Base-by-base conservation (phyloP, 495 filamentous ascomycete species). In the Neurospora intermedia region DNA sequence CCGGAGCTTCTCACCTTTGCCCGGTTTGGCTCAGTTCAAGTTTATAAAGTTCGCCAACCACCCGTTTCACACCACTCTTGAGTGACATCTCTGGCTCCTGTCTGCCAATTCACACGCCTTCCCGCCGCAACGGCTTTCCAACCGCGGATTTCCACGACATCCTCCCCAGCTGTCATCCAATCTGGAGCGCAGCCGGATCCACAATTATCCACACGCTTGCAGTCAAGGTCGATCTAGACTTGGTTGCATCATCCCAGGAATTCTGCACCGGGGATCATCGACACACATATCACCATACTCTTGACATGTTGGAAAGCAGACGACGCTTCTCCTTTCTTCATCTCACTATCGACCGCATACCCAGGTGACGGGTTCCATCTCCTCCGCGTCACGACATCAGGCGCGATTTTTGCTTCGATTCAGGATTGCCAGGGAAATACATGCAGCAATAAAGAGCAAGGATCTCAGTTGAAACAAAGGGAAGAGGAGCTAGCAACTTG, bases 261-360 rank as follows among this genome's bases (percentile, higher is more conserved):
- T 77, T 75, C 78, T 31, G 16, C 27, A 43, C 70, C 62, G 43
- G 74, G 78, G 81, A 79, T 79, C 81, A 80, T 79, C 78, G 78
- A 77, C 74, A 18, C 27, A 66, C 23, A 35, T 27, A 66, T 66
- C 54, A 78, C 77, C 79, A 80, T 69, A 76, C 75, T 78, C 80
- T 83, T 81, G 83, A 84, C 83, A 86, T 87, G 85, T 86, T 84
- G 77, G 81, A 81, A 81, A 80, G 78, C 83, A 82, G 79, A 83
- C 81, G 81, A 83, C 78, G 80, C 78, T 79, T 80, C 80, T 82
- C 80, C 78, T 84, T 81, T 77, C 82, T 80, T 66, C 54, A 18
- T 84, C 84, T 85, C 83, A 83, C 83, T 79, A 84, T 84, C 85
- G 84, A 86, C 81, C 83, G 84, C 84, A 86, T 83, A 83, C 83